Evolutionary conservation across 1,284 basidiomycete species (phyloP), one percentile per base, ranked within the genome.

Genomic region (Microbotryum lychnidis-dioicae): DNA sequence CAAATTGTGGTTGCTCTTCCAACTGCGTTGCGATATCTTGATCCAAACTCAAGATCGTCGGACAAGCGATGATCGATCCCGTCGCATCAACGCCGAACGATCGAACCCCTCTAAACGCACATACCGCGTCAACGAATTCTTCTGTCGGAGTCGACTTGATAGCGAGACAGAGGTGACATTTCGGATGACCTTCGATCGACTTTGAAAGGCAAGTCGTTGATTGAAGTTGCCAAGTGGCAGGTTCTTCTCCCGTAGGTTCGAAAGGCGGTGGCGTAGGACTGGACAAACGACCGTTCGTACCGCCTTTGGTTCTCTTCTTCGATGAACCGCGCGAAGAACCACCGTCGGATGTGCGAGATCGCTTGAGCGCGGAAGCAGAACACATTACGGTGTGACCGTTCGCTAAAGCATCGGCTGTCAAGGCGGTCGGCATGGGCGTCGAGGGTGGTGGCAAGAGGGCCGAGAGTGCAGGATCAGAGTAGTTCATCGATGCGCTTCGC

Each of bases 141-240:
- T 42, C 37, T 18, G 37, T 42, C 16, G 37, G 12, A 42, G 37
- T 16, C 37, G 56, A 45, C 25, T 52, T 48, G 9, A 60, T 54
- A 8, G 62, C 62, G 50, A 64, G 53, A 55, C 65, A 66, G 33
- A 61, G 62, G 53, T 54, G 62, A 60, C 65, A 66, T 18, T 57
- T 54, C 6, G 50, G 14, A 48, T 63, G 59, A 14, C 65, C 62
- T 10, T 61, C 59, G 45, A 61, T 44, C 50, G 54, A 54, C 54
- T 66, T 66, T 33, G 65, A 61, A 1, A 66, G 49, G 45, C 65
- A 66, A 3, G 61, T 65, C 48, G 64, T 63, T 37, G 53, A 7
- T 49, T 65, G 64, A 0, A 58, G 9, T 18, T 45, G 8, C 20
- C 27, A 63, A 0, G 49, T 27, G 47, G 54, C 54, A 6, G 31